Evolutionary conservation across 495 filamentous ascomycete genomes (phyloP), one percentile per base, ranked within the genome.

Genomic region (Podospora australis): DNA sequence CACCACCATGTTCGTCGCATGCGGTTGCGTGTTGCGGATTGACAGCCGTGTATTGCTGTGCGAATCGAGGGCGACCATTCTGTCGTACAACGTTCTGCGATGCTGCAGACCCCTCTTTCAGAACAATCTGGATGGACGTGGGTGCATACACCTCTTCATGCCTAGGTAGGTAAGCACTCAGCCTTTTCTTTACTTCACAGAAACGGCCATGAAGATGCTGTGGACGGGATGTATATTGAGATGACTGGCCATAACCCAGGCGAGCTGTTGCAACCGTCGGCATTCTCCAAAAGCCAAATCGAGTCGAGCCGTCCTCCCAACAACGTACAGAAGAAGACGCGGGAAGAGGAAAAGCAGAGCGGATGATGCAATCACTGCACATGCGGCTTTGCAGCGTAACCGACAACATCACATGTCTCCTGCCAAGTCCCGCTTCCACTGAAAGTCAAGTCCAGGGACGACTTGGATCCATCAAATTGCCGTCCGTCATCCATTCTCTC

Each of bases 121-220:
- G 39, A 32, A 20, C 47, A 39, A 39, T 36, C 39, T 49, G 39
- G 39, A 49, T 36, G 32, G 30, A 36, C 19, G 32, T n/a, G n/a
- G 32, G 4, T 36, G 32, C 19, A n/a, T 16, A 16, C n/a, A 36
- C 22, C 35, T 21, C 24, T 22, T 39, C n/a, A n/a, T n/a, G n/a
- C n/a, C n/a, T n/a, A n/a, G n/a, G n/a, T n/a, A n/a, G n/a, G n/a
- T n/a, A n/a, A n/a, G n/a, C n/a, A n/a, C n/a, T n/a, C n/a, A n/a
- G n/a, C n/a, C n/a, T n/a, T n/a, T n/a, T n/a, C n/a, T n/a, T n/a
- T n/a, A n/a, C n/a, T n/a, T n/a, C n/a, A n/a, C n/a, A n/a, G n/a
- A n/a, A 16, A 14, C 30, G 16, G 7, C 13, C 32, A 36, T 16
- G 7, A 36, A n/a, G 32, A 16, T 36, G 32, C n/a, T 36, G 32